Evolutionary conservation across 23 red algal species (phyloP).

Genomic region (Cyanidioschyzon merolae): DNA sequence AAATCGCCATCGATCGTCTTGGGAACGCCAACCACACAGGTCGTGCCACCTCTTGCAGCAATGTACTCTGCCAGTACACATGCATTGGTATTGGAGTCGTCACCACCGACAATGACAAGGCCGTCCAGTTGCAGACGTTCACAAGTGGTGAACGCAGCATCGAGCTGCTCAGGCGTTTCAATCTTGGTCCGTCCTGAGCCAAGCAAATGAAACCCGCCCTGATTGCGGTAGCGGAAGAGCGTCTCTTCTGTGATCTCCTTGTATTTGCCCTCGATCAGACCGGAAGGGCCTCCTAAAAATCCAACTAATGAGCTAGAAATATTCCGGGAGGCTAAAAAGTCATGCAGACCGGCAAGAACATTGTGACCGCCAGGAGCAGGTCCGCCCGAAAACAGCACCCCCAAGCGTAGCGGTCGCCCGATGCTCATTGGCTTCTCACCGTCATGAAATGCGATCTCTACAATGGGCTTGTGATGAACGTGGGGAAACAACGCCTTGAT

Average conservation of each 20-base stretch:
- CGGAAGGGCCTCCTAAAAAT: slow-evolving; percentile 68
- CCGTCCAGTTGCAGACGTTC: slow-evolving; percentile 64
- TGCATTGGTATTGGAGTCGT: slow-evolving; percentile 95
- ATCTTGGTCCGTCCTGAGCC: slow-evolving; percentile 93
- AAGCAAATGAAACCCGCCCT: slow-evolving; percentile 97
- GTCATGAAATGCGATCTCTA: not conserved
- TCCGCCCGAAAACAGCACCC: slow-evolving; percentile 77
- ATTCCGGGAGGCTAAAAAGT: slow-evolving; percentile 54
- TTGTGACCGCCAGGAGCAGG: slow-evolving; percentile 94
- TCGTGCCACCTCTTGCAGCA: slow-evolving; percentile 33
- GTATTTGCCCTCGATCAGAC: slow-evolving; percentile 52
- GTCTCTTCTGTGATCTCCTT: slow-evolving; percentile 35
- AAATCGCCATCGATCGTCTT: slow-evolving; percentile 97
- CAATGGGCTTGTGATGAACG: slow-evolving; percentile 1
- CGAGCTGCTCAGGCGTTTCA: slow-evolving; percentile 82
- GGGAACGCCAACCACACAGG: slow-evolving; percentile 68
- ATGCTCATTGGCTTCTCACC: slow-evolving; percentile 19
- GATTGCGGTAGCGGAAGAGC: slow-evolving; percentile 58
- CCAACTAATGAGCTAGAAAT: slow-evolving; percentile 49
- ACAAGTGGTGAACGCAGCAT: slow-evolving; percentile 38
- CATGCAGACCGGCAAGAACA: slow-evolving; percentile 80
- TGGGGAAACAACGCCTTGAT: slow-evolving; percentile 10
- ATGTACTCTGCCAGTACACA: slow-evolving; percentile 87
- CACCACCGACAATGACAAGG: slow-evolving; percentile 81
- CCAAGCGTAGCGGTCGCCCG: slow-evolving; percentile 39